phyloP scores from a whole-genome alignment of 805 yeast species.

The Teunomyces stri region DNA sequence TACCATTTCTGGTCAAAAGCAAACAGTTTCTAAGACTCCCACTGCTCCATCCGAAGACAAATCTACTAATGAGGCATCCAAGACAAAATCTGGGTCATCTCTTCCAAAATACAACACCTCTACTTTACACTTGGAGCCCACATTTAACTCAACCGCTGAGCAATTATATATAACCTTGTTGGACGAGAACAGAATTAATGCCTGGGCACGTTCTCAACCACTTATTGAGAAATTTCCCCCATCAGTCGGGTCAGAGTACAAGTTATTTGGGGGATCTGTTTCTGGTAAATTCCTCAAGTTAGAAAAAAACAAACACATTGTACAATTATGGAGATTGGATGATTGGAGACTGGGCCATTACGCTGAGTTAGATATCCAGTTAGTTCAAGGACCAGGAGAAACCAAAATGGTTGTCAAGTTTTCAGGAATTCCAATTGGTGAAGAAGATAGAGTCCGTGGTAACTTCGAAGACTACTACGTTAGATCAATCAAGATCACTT shows the following conservation, averaged over 20 bases:
- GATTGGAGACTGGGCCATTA: constrained; percentile 87
- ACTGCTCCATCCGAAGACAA: constrained; percentile 12
- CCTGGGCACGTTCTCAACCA: constrained; percentile 83
- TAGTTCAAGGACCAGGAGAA: constrained; percentile 79
- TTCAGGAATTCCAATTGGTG: constrained; percentile 92
- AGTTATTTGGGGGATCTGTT: constrained; percentile 85
- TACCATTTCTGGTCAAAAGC: constrained; percentile 7
- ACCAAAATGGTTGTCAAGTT: constrained; percentile 77
- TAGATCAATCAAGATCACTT: constrained; percentile 82
- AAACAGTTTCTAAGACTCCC: constrained; percentile 9
- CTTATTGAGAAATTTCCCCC: constrained; percentile 48
- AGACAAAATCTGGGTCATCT: constrained; percentile 10
- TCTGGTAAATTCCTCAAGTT: constrained; percentile 65
- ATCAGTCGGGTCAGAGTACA: constrained; percentile 59
- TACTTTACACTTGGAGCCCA: constrained; percentile 69
- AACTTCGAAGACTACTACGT: constrained; percentile 91
- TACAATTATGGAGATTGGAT: constrained; percentile 80
- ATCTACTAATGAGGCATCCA: neutral
- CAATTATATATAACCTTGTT: constrained; percentile 77
- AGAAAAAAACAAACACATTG: constrained; percentile 56
- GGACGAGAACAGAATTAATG: constrained; percentile 75
- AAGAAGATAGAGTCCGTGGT: constrained; percentile 80
- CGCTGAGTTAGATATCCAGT: constrained; percentile 63
- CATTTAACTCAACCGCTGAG: constrained; percentile 84
- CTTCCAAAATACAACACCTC: constrained; percentile 78